Evolutionary conservation across 129 eudicot species (phyloP).

Genomic region (Tagetes erecta): DNA sequence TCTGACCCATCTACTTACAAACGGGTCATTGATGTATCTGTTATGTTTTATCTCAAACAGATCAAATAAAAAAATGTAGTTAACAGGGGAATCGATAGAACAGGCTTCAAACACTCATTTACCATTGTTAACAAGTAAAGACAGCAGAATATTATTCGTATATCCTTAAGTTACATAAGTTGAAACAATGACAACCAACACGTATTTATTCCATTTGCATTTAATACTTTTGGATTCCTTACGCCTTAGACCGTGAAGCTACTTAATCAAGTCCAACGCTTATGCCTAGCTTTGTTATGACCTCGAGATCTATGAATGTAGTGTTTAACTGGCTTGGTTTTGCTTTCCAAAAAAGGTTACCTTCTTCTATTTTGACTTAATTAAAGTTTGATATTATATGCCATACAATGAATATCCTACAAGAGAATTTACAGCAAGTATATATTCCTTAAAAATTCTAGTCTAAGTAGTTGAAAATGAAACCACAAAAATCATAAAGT

Average conservation of each 20-base stretch:
- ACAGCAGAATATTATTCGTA: neutral
- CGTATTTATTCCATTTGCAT: too few relatives aligned
- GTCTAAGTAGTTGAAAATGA: neutral
- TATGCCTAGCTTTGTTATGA: too few relatives aligned
- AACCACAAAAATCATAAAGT: constrained; percentile 1
- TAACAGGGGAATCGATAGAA: neutral
- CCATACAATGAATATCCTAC: neutral
- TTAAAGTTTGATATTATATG: too few relatives aligned
- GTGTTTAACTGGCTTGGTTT: too few relatives aligned
- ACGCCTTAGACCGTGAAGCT: too few relatives aligned
- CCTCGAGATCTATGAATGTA: too few relatives aligned
- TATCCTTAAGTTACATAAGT: neutral
- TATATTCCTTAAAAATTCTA: constrained; percentile 4
- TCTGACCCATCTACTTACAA: neutral
- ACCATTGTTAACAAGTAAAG: neutral
- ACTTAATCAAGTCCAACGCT: too few relatives aligned
- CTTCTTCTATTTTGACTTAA: too few relatives aligned
- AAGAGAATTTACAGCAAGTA: constrained; percentile 7
- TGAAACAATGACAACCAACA: too few relatives aligned
- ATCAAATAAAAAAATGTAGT: neutral
- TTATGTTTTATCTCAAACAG: constrained; percentile 5
- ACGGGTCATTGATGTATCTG: neutral
- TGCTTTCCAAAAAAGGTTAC: too few relatives aligned
- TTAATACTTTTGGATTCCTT: too few relatives aligned
- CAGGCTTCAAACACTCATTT: neutral